Base-by-base conservation (phyloP, 164 flowering plant species). In the Taxillus chinensis region DNA sequence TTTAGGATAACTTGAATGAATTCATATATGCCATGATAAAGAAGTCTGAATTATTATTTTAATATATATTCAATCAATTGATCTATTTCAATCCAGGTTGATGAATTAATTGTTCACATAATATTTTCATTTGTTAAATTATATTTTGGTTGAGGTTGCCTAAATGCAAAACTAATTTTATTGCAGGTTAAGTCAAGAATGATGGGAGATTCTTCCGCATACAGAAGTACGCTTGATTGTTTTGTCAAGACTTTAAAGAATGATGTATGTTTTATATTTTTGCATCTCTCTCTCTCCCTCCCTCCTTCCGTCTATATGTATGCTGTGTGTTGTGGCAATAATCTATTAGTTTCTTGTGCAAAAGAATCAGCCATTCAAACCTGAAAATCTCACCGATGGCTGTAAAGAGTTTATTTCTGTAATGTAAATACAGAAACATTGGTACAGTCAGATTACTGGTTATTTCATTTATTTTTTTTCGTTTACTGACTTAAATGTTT, bases 141-240 rank as follows among this genome's bases (percentile, higher is more conserved):
- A 5, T 5, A 5, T 54, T 5, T 54, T 54, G 57, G 57, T 4
- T 54, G 39, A 17, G 7, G 17, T 54, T 5, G 3, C 5, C 27
- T 14, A 51, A 51, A 14, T n/a, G 6, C 3, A 51, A n/a, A 3
- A 51, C n/a, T 51, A 27, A 6, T 54, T 54, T 54, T 3, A 7
- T 17, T 17, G 46, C 16, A 39, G 61, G 61, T 58, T 3, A 58
- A 58, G 43, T 57, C 61, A n/a, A 41, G 61, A 39, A 58, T 58
- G 61, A 39, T 58, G 45, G 45, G 45, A 5, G 45, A 41, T 37
- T 58, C 61, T 37, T 58, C 61, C 39, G 16, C 61, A 40, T 41
- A 39, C 61, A 41, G 16, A 41, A 58, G 16, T 42, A 58, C 61
- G 7, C 61, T 58, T 58, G 45, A 58, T 42, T 58, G 61, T 12